Percentiles rank a stretch among this genome's conserved stretches.
Conservation (phyloP, 1,284 basidiomycete genomes). For the Gomphus sp. region DNA sequence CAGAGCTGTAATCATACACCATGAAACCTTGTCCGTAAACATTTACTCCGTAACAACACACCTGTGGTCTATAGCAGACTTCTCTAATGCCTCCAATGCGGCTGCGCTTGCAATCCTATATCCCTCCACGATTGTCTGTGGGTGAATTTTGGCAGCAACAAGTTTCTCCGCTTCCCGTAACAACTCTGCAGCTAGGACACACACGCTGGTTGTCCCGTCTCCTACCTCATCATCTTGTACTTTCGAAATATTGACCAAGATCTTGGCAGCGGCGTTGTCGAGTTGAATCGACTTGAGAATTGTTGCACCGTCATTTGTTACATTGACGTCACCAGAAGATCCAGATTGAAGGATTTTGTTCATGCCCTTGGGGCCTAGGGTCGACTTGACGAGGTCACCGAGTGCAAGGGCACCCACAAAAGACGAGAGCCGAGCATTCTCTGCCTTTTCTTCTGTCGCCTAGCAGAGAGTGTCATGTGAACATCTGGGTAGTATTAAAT, state of each 20-base stretch:
- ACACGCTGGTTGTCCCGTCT: constrained; percentile 94
- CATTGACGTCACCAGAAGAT: constrained; percentile 88
- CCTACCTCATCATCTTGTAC: constrained; percentile 99
- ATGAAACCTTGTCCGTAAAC: not conserved
- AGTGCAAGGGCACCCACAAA: constrained; percentile 96
- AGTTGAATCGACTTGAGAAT: constrained; percentile 96
- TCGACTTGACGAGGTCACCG: constrained; percentile 97
- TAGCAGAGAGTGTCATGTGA: constrained; percentile 23
- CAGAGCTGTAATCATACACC: constrained; percentile 36
- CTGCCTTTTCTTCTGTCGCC: constrained; percentile 97
- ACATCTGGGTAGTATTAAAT: not conserved
- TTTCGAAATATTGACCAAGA: constrained; percentile 99
- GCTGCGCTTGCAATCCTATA: constrained; percentile 88
- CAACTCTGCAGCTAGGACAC: constrained; percentile 88
- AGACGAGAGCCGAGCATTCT: constrained; percentile 96
- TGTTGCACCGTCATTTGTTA: constrained; percentile 98
- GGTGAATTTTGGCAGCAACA: constrained; percentile 89
- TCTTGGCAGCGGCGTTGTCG: constrained; percentile 98
- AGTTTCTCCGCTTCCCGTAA: constrained; percentile 95
- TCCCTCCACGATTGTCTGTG: constrained; percentile 99
- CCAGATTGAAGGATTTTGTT: constrained; percentile 93
- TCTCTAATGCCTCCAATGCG: constrained; percentile 80
- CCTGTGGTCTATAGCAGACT: constrained; percentile 78
- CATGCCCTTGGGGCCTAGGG: constrained; percentile 93
- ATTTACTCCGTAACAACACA: constrained; percentile 27